Evolutionary conservation across 192 early-diverging fungal genomes (phyloP), one percentile per base, ranked within the genome.

Genomic region (Geranomyces michiganensis): DNA sequence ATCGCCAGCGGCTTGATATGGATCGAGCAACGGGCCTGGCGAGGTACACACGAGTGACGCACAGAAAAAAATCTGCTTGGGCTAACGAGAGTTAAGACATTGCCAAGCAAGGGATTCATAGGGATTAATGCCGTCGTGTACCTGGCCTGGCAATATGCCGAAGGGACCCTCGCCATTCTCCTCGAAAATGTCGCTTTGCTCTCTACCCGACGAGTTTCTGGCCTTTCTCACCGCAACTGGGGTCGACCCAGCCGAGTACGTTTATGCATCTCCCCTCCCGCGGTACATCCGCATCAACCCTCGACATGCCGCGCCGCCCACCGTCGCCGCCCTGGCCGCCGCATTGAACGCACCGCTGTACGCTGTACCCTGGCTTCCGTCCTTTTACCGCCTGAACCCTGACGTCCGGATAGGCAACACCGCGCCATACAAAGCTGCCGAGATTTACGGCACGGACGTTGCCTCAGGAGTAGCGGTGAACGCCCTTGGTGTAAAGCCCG

Each of bases 381-480:
- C 51, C 51, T 13, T 96, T 90, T 75, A 90, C 85, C 56, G 73
- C 71, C 24, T 74, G 85, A 29, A 51, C 62, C 2, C 80, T 84
- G 60, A 72, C 64, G n/a, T 30, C 56, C 36, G 70, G 66, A n/a
- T 85, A 75, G 67, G 72, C 90, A 33, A 87, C 65, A 78, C 80
- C 27, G 62, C 71, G 15, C 79, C 81, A 58, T 90, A 85, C 61
- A 81, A 72, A 30, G 2, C 14, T 13, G 69, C 71, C 31, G 51
- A 76, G 46, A 80, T 93, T 21, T 82, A 88, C 65, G 92, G 91
- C 17, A 90, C 96, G 65, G 93, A 95, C 75, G 78, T 94, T 19
- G 88, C 92, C 65, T 95, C 93, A 1, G 96, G 89, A 0, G 82
- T 96, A 0, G 94, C 95, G 0, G 93, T 92, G 0, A 71, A 86